These are phyloP conservation scores for Podila clonocystis DNA, from an alignment of 192 early-diverging fungal species.

Conservation along the genomic window DNA sequence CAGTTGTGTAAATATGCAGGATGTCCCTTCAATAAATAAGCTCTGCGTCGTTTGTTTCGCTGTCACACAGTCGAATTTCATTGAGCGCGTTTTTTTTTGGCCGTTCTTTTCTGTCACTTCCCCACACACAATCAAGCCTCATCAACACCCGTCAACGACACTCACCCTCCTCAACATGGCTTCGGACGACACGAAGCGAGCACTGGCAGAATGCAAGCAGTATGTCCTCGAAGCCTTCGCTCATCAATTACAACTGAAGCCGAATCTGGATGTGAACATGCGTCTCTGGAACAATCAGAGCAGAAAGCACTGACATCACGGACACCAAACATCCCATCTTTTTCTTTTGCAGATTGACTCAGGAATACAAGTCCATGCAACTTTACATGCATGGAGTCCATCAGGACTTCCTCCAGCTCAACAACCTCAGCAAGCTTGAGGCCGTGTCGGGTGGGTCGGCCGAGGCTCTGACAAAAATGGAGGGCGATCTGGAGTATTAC, in stretches of 20 bases:
- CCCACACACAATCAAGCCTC: no score
- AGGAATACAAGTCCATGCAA: slow-evolving; percentile 21
- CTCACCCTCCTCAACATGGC: no score
- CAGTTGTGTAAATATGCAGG: no score
- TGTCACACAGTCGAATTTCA: background rate
- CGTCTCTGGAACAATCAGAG: background rate
- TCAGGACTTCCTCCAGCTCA: slow-evolving; percentile 26
- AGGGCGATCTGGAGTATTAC: slow-evolving; percentile 36
- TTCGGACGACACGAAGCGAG: no score
- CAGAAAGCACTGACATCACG: no score
- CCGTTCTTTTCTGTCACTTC: background rate
- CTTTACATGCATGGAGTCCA: slow-evolving; percentile 45
- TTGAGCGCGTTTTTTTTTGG: background rate
- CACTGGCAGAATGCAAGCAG: no score
- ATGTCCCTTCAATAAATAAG: no score
- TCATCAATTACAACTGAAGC: no score
- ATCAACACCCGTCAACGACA: no score
- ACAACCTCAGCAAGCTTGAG: slow-evolving; percentile 32
- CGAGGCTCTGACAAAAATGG: slow-evolving; percentile 21
- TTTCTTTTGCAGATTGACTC: slow-evolving; percentile 17
- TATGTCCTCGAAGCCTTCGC: no score
- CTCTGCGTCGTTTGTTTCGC: no score
- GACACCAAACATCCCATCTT: background rate
- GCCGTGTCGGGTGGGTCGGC: slow-evolving; percentile 38
- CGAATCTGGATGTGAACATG: background rate